Percentiles rank a stretch among this genome's conserved stretches.
phyloP scores from a whole-genome alignment of 2,329 filamentous ascomycete species.

The Zymoseptoria pseudotritici region DNA sequence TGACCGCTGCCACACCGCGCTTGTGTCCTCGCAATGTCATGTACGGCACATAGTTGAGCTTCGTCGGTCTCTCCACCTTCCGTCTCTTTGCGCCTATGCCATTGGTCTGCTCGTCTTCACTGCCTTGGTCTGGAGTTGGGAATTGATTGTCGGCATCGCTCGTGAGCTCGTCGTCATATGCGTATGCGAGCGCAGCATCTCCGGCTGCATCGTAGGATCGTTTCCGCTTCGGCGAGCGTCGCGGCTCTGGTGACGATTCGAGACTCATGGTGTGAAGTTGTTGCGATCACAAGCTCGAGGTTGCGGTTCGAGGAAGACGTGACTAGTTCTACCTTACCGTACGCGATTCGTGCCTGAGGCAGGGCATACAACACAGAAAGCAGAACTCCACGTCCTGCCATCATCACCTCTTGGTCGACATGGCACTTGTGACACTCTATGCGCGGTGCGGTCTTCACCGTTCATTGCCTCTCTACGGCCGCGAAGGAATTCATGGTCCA shows the following conservation, averaged over 20 bases:
- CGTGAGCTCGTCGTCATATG: slow-evolving; percentile 27
- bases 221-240: slow-evolving; percentile 25
- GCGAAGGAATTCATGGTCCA: no score
- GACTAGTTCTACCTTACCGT: no score
- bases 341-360: not conserved
- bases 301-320: not conserved
- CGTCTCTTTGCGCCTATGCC: slow-evolving; percentile 14
- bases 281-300: not conserved
- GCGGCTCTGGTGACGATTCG: slow-evolving; percentile 10
- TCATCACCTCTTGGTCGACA: no score
- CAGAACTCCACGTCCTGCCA: no score
- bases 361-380: no score
- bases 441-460: no score
- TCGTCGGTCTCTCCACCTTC: slow-evolving; percentile 41
- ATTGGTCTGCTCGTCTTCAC: slow-evolving; percentile 17
- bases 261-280: slow-evolving; percentile 11
- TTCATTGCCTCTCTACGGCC: no score
- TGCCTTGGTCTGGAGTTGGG: slow-evolving; percentile 19
- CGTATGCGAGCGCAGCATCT: slow-evolving; percentile 22
- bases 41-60: slow-evolving; percentile 60
- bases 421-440: no score
- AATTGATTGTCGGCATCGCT: slow-evolving; percentile 19
- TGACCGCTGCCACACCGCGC: slow-evolving; percentile 72
- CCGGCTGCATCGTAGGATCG: slow-evolving; percentile 15
- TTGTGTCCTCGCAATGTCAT: slow-evolving; percentile 71